Evolutionary conservation across 371 early-diverging fungal genomes (phyloP), one percentile per base, ranked within the genome.

Genomic region (Zancudomyces culisetae): DNA sequence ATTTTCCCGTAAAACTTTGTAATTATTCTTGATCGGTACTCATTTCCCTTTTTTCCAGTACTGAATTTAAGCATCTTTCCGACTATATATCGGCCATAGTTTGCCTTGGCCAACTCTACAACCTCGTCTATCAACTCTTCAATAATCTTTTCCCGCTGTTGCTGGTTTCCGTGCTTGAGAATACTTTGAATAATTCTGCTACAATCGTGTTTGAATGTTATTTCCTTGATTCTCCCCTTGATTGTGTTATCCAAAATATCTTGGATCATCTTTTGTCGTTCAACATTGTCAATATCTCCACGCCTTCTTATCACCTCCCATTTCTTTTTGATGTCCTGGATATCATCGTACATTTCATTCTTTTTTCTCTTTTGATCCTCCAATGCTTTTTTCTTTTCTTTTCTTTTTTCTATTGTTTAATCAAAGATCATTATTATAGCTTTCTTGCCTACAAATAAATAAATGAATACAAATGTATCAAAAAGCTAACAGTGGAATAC

Each of bases 171-270:
- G 66, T 86, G 73, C 68, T 95, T 94, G 20, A 95, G 63, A 58
- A 83, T 81, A 20, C 87, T 81, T 64, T 95, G 94, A 49, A 95
- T 75, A 26, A 94, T 79, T 59, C 96, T 81, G 48, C 65, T 60
- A 58, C 89, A 83, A 60, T 95, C 96, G 73, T 90, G 93, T 68
- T 91, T 90, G 72, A 92, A 90, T 63, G 87, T 81, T 41, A 92
- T 64, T 72, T 89, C 91, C 60, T 80, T 76, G 47, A 90, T 80
- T 56, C 78, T 77, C 54, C 93, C 94, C 18, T 71, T 71, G 53
- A 92, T 76, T 35, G 86, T 57, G n/a, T n/a, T n/a, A 6, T 47
- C 68, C 87, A 94, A 85, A 65, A 91, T 78, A 49, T 81, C 66
- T 21, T 63, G 68, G 82, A 94, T 83, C 40, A 78, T 65, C 28